Evolutionary conservation across 306 rosid species (phyloP), one percentile per base, ranked within the genome.

Genomic region (Castanea crenata): DNA sequence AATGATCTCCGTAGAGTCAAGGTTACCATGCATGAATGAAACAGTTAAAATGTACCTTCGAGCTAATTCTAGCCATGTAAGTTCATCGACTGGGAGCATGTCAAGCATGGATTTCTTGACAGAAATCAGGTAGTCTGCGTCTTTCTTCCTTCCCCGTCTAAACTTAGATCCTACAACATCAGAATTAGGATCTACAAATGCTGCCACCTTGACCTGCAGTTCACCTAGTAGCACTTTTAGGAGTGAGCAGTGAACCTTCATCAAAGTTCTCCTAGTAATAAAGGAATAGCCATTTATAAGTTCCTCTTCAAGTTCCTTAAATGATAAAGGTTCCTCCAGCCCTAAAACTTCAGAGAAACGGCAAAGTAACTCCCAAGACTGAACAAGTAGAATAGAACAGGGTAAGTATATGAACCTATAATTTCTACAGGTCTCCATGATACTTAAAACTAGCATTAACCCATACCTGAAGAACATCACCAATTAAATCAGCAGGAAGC

Each of bases 51-150:
- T 78, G 64, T 90, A 94, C 59, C 99, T 88, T 49, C 89, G 93
- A 51, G 97, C 97, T 76, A 94, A 84, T 85, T 92, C 99, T 29
- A 97, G 99, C 99, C 97, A 94, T 16, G 97, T 94, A 71, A 92
- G 85, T 79, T 91, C 97, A 84, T 94, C 92, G 56, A 91, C 86
- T 55, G 99, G 97, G 77, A 94, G 97, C 87, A 87, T 83, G 62
- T 90, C 91, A 69, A 88, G 89, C 88, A 91, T 92, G 62, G 85
- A 73, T 83, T 87, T 86, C 88, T 87, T 91, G 32, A 88, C 73
- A 80, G 91, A 84, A 83, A 83, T 14, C 61, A 90, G 82, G 82
- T 82, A 81, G 55, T 94, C 99, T 15, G 83, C 78, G 69, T 94
- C 99, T 88, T 90, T 94, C 86, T 90, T 94, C 83, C 97, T 92